A percentile compares a stretch with the other conserved stretches of the same genome.
Conservation (phyloP, 495 filamentous ascomycete species). For the Pyrenula aspistea region DNA sequence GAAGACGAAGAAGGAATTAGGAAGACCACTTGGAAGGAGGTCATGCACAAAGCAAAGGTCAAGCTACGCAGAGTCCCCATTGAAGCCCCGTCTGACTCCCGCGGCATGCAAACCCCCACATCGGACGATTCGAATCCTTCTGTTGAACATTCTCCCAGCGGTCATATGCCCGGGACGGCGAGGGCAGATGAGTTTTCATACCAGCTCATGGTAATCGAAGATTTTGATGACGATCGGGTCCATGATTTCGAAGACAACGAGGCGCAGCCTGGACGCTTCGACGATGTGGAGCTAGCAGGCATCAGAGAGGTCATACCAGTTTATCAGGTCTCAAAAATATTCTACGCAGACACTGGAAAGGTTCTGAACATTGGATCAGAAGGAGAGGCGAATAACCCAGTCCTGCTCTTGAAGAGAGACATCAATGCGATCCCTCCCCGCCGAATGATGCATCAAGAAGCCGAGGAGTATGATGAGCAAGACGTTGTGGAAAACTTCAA, state of each 20-base stretch:
- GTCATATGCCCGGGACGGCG: slow-evolving; percentile 33
- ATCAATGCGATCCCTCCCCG: slow-evolving; percentile 60
- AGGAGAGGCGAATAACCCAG: slow-evolving; percentile 70
- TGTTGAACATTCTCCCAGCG: background rate
- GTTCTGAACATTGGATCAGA: slow-evolving; percentile 81
- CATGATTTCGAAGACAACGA: slow-evolving; percentile 66
- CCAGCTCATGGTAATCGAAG: slow-evolving; percentile 80
- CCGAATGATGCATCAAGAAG: slow-evolving; percentile 45
- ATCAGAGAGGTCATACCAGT: slow-evolving; percentile 78
- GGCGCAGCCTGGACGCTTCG: slow-evolving; percentile 48
- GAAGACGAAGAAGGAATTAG: slow-evolving; percentile 51
- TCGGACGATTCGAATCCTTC: background rate
- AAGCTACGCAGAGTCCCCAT: slow-evolving; percentile 57
- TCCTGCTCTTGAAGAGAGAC: slow-evolving; percentile 81
- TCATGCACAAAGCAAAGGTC: slow-evolving; percentile 85
- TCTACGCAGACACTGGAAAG: slow-evolving; percentile 92
- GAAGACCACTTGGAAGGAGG: slow-evolving; percentile 91
- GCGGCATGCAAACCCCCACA: background rate
- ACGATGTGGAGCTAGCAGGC: slow-evolving; percentile 61
- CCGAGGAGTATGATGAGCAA: slow-evolving; percentile 13
- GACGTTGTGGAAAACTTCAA: slow-evolving; percentile 10
- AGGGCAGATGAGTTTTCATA: slow-evolving; percentile 70
- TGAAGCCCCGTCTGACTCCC: slow-evolving; percentile 5
- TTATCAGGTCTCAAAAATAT: slow-evolving; percentile 87
- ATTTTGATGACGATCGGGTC: slow-evolving; percentile 80